Evolutionary conservation across 176 grass and related monocot genomes (phyloP), one percentile per base, ranked within the genome.

Genomic region (Musa itinerans): DNA sequence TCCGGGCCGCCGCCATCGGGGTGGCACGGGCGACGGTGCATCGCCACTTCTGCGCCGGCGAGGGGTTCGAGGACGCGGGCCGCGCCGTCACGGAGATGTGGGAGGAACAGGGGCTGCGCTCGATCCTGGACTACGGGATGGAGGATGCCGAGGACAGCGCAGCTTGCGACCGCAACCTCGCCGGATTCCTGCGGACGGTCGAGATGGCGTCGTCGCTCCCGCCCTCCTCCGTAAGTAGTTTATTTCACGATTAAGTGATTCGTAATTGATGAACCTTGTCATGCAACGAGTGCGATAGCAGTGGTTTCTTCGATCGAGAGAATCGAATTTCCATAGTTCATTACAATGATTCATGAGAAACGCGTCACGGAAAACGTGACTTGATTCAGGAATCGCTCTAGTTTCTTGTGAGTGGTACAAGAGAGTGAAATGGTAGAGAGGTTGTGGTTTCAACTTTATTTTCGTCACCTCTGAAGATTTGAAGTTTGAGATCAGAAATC

Each of bases 81-180:
- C 79, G 23, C 23, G 79, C 81, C 54, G 87, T 88, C 22, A 63
- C 81, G 53, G 73, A 66, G 63, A 84, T 96, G 12, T 96, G 83
- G 78, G 74, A 78, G 54, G 76, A 52, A 9, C 29, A 70, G 0
- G 87, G 92, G 52, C 71, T 96, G 83, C 81, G 87, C 54, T 85
- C 85, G 15, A 92, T 96, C 65, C 79, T 96, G 0, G 92, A 96
- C 83, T 96, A 84, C 85, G 87, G 85, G 17, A 87, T 96, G 50
- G 92, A 96, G 87, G 92, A 96, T 80, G 92, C 87, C 11, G 85
- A 88, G 72, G 89, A 96, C 71, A 83, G 66, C 13, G 53, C 63
- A 13, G 83, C 87, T 1, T 89, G 89, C 69, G 74, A 83, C 78
- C 92, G 83, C 43, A 92, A 96, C 76, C 73, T 89, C 43, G 78